Percentiles rank a stretch among this genome's conserved stretches.
Conservation (phyloP, 208 protist species). For the Leishmania turanica region DNA sequence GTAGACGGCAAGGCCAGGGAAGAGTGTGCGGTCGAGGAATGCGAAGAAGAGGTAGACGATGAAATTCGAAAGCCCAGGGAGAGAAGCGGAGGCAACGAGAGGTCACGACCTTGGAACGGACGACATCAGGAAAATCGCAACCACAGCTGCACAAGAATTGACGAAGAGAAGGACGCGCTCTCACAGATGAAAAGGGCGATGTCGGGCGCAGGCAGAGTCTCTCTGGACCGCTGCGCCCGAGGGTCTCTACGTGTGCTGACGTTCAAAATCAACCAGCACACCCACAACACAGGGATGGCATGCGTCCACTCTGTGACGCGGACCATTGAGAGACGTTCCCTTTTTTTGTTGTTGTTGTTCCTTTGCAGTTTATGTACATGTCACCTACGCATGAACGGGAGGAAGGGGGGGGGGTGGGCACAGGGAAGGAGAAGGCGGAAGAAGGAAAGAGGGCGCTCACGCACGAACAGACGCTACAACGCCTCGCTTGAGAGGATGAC, state of each 20-base stretch:
- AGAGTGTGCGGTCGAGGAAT: neutral
- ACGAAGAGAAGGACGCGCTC: neutral
- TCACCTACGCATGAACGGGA: neutral
- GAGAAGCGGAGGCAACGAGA: neutral
- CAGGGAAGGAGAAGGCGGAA: neutral
- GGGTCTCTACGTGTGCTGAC: neutral
- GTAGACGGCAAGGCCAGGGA: neutral
- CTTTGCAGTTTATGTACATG: slow-evolving; percentile 10
- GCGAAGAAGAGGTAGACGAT: neutral
- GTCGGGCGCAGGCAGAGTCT: neutral
- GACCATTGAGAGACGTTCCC: neutral
- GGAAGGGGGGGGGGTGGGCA: too few relatives aligned
- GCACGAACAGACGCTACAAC: neutral
- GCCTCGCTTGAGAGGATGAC: neutral
- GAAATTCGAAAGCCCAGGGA: neutral
- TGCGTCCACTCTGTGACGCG: neutral
- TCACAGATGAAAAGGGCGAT: neutral
- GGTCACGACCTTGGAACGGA: too few relatives aligned
- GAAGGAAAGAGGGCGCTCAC: neutral
- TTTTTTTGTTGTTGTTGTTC: neutral
- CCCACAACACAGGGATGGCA: neutral
- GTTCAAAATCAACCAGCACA: neutral
- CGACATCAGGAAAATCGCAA: neutral
- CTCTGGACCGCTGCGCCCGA: neutral
- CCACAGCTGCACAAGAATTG: neutral